Evolutionary conservation across 2,329 filamentous ascomycete species (phyloP).

Genomic region (Epichloe uncinata): DNA sequence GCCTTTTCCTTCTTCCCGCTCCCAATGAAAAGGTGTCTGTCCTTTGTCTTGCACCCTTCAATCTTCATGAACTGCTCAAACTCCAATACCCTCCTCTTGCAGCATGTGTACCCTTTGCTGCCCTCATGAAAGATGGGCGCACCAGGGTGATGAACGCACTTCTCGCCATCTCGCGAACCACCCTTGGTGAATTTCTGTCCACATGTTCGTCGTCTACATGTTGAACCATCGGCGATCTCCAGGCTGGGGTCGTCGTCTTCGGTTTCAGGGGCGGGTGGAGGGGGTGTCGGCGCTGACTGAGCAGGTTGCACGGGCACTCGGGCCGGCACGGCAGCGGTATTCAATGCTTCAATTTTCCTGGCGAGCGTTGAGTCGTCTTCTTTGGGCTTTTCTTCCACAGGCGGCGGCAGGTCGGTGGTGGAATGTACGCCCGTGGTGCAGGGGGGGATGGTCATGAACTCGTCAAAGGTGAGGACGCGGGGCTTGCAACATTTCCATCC

Average conservation of each 20-base stretch:
- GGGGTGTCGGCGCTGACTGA: constrained; percentile 34
- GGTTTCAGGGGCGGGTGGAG: constrained; percentile 57
- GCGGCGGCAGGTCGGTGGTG: constrained; percentile 59
- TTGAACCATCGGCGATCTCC: constrained; percentile 58
- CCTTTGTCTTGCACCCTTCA: constrained; percentile 74
- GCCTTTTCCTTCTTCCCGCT: constrained; percentile 51
- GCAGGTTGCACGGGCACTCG: constrained; percentile 26
- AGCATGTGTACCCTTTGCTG: constrained; percentile 95
- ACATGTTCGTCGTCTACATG: constrained; percentile 70
- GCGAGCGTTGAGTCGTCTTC: constrained; percentile 28
- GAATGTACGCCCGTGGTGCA: constrained; percentile 92
- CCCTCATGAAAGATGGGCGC: constrained; percentile 93
- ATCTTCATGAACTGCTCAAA: constrained; percentile 98
- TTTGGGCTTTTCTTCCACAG: constrained; percentile 44
- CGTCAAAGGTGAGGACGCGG: constrained; percentile 91
- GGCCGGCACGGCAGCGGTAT: constrained; percentile 22
- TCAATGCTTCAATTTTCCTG: constrained; percentile 40
- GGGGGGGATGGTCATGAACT: constrained; percentile 85
- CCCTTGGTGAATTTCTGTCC: constrained; percentile 50
- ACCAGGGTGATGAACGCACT: constrained; percentile 81
- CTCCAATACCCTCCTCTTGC: constrained; percentile 86
- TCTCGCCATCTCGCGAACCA: constrained; percentile 51
- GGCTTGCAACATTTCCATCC: constrained; percentile 99
- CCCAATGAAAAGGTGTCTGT: constrained; percentile 72
- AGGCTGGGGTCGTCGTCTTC: constrained; percentile 75